Evolutionary conservation across 331 rosid genomes (phyloP).

Genomic region (Dryas integrifolia): DNA sequence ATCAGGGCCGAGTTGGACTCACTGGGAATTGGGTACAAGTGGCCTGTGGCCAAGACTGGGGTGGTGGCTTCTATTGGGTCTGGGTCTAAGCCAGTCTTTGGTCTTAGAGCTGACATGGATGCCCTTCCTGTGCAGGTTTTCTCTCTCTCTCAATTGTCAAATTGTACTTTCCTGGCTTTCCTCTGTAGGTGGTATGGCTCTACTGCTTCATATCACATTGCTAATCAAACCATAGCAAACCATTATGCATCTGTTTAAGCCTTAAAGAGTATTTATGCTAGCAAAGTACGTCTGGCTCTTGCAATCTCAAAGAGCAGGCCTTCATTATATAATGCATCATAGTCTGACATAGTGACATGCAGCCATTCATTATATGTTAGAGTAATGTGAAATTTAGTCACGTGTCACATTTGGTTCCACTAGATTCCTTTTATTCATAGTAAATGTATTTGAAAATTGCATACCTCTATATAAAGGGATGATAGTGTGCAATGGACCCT

Average conservation of each 20-base stretch:
- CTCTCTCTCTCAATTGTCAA: neutral
- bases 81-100: conserved; percentile 31
- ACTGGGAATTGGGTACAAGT: conserved; percentile 34
- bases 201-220: neutral
- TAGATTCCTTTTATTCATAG: too few species aligned
- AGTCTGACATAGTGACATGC: neutral
- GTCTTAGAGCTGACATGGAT: conserved; percentile 47
- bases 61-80: conserved; percentile 38
- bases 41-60: conserved; percentile 45
- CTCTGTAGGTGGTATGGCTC: neutral
- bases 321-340: neutral
- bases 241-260: too few species aligned
- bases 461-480: neutral
- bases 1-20: conserved; percentile 48
- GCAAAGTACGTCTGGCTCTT: neutral
- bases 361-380: too few species aligned
- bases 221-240: neutral
- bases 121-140: conserved; percentile 44
- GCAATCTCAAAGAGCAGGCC: neutral
- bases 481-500: neutral
- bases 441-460: too few species aligned
- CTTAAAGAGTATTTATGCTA: too few species aligned
- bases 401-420: too few species aligned
- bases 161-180: too few species aligned
- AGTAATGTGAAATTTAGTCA: too few species aligned